Base-by-base conservation (phyloP, 176 grass and related monocot genomes). In the Raddia distichophylla region DNA sequence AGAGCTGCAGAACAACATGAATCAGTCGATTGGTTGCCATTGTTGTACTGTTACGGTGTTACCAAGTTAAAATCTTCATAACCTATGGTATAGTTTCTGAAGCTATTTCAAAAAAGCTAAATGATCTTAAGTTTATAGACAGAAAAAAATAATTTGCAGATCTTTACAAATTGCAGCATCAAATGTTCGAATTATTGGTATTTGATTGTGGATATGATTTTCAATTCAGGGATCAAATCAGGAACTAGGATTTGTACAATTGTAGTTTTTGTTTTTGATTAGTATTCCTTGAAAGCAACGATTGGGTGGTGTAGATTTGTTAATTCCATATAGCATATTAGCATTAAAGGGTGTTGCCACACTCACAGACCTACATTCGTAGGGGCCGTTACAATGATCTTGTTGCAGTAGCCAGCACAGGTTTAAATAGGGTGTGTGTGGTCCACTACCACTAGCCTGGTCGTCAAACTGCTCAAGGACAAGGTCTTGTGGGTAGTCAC, bases 81-180 rank as follows among this genome's bases (percentile, higher is more conserved):
- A 27, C 27, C 27, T 27, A 27, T 49, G 14, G 17, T 65, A 5
- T 20, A 58, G 7, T 20, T 58, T 18, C 64, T 63, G 32, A 27
- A 66, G 64, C 51, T 19, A 60, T 86, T 79, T 42, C 2, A 10
- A 53, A 52, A 9, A 9, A 73, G 13, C 1, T 52, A 13, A 48
- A 73, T 10, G 27, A 35, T 53, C 49, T 35, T 53, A 42, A 42
- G 2, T 74, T 19, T 59, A 59, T 74, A 13, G 34, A 57, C 42
- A 12, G 52, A 43, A 57, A 12, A 42, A 3, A 74, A 43, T 37
- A 43, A 42, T 19, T 74, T 57, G 64, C 88, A 91, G 49, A 86
- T 88, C 75, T 60, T 60, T 57, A 43, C 10, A n/a, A 35, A 37
- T 43, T 34, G 42, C 17, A 19, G n/a, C 2, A 57, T 57, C 6